These are phyloP conservation scores for Starmerella khaoyaiensis DNA, from an alignment of 805 yeast genomes.

Conservation along the genomic window DNA sequence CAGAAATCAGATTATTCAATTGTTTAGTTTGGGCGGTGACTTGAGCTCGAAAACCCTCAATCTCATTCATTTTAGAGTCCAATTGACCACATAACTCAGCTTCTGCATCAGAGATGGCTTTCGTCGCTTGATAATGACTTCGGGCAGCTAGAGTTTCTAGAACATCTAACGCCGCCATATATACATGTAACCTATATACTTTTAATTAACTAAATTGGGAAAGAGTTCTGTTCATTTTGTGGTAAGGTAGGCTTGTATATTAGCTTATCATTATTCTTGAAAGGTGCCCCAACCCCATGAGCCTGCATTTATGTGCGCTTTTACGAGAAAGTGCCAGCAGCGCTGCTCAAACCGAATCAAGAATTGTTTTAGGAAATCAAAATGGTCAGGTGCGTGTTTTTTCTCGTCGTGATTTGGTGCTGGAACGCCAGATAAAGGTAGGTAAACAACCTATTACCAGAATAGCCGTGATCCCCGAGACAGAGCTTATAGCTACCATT, in stretches of 20 bases:
- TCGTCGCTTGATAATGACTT: slow-evolving; percentile 11
- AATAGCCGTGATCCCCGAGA: slow-evolving; percentile 7
- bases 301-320: slow-evolving; percentile 9
- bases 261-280: no score
- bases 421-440: slow-evolving; percentile 13
- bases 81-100: slow-evolving; percentile 20
- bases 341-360: slow-evolving; percentile 1
- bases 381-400: slow-evolving; percentile 10
- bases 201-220: no score
- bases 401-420: slow-evolving; percentile 10
- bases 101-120: slow-evolving; percentile 4
- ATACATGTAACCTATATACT: no score
- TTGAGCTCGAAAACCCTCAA: slow-evolving; percentile 19
- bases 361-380: slow-evolving; percentile 6
- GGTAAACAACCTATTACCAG: slow-evolving; percentile 4
- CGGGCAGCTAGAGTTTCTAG: slow-evolving; percentile 10
- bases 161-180: slow-evolving; percentile 7
- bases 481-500: slow-evolving; percentile 13
- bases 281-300: no score
- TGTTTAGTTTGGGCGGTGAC: slow-evolving; percentile 10
- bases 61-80: slow-evolving; percentile 20
- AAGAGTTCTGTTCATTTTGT: no score
- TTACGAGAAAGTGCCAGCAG: slow-evolving; percentile 2
- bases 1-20: slow-evolving; percentile 9
- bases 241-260: no score